Evolutionary conservation across 306 rosid genomes (phyloP).

Genomic region (Gastrolobium villosum): DNA sequence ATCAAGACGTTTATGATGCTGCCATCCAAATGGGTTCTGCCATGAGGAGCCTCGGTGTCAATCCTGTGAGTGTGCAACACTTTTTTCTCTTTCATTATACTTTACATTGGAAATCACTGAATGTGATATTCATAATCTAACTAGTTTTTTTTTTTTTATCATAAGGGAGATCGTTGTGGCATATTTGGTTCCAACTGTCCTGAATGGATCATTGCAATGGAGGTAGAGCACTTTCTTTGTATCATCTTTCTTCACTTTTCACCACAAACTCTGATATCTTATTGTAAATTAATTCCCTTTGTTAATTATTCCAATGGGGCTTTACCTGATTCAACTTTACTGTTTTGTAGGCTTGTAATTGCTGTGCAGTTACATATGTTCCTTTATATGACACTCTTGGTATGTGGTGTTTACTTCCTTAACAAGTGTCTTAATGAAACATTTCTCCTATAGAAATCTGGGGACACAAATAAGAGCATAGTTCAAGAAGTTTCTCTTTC

Average conservation of each 20-base stretch:
- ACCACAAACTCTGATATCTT: neutral
- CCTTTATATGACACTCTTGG: constrained; percentile 92
- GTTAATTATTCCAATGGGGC: constrained; percentile 7
- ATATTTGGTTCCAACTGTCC: constrained; percentile 87
- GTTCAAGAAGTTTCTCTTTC: neutral
- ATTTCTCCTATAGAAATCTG: constrained; percentile 20
- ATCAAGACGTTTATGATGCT: constrained; percentile 72
- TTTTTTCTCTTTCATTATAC: neutral
- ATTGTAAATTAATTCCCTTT: neutral
- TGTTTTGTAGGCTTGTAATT: constrained; percentile 78
- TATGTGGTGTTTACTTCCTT: constrained; percentile 46
- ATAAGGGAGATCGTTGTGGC: constrained; percentile 89
- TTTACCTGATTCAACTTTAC: constrained; percentile 11
- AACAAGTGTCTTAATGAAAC: neutral
- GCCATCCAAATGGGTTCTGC: constrained; percentile 76
- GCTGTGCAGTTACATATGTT: constrained; percentile 78
- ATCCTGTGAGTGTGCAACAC: constrained; percentile 68
- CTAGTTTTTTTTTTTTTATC: constrained; percentile 12
- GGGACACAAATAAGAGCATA: neutral
- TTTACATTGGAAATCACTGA: constrained; percentile 5
- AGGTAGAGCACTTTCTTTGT: constrained; percentile 57
- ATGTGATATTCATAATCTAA: constrained; percentile 26
- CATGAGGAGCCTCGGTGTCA: constrained; percentile 69
- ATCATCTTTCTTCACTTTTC: neutral
- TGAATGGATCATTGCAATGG: constrained; percentile 89